These are phyloP conservation scores for Penicillium waksmanii DNA, from an alignment of 495 filamentous ascomycete species.

Conservation along the genomic window DNA sequence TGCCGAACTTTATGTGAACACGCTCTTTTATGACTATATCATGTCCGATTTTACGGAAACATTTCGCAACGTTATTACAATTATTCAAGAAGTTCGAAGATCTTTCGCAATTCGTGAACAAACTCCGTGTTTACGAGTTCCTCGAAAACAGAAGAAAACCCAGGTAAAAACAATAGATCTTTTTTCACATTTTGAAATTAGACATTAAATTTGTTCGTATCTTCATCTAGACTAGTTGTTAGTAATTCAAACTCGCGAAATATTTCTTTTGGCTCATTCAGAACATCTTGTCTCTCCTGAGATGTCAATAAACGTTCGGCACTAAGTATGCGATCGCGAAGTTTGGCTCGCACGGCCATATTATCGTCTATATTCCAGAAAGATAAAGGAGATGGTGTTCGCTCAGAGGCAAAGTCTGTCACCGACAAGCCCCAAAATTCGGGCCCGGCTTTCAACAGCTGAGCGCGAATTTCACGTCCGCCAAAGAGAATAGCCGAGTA, in stretches of 20 bases:
- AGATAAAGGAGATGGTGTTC: conserved; percentile 36
- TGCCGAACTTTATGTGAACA: conserved; percentile 11
- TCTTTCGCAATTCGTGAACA: neutral
- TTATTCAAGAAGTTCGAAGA: neutral
- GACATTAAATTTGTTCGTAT: neutral
- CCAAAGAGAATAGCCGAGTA: conserved; percentile 65
- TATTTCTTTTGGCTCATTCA: conserved; percentile 49
- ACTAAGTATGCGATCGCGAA: conserved; percentile 33
- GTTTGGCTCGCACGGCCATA: conserved; percentile 24
- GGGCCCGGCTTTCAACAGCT: conserved; percentile 43
- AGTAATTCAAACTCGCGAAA: conserved; percentile 33
- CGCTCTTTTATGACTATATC: conserved; percentile 9
- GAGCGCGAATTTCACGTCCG: conserved; percentile 54
- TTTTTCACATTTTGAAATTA: neutral
- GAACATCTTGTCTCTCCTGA: conserved; percentile 48
- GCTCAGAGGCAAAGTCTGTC: conserved; percentile 19
- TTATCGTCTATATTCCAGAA: conserved; percentile 31
- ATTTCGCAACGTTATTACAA: neutral
- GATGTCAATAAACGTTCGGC: conserved; percentile 44
- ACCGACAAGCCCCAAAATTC: conserved; percentile 47
- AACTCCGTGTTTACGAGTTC: neutral
- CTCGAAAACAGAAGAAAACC: neutral
- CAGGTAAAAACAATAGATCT: too few relatives aligned
- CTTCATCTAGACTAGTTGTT: conserved; percentile 19
- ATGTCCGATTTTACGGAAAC: neutral